Conservation (phyloP, 257 asterid species). For the Solanum chaucha region DNA sequence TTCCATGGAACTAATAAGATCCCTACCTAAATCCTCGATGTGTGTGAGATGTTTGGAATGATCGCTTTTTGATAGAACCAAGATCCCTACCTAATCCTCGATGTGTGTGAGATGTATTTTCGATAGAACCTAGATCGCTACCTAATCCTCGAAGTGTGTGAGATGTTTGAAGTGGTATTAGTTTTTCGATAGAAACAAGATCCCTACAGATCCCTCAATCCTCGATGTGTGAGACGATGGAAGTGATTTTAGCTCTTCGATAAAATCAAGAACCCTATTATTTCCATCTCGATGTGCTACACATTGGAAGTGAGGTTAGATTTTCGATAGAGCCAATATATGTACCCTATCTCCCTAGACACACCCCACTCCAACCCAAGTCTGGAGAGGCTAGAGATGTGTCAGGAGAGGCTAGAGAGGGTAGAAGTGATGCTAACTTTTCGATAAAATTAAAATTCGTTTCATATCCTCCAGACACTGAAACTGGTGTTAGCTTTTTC, state of each 20-base stretch:
- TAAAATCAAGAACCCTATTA: neutral
- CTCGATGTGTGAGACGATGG: too few species aligned
- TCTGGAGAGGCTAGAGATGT: neutral
- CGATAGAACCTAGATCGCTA: neutral
- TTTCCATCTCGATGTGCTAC: neutral
- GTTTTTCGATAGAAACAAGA: neutral
- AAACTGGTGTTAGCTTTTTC: neutral
- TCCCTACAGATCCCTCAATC: neutral
- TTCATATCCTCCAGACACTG: neutral
- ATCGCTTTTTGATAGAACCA: neutral
- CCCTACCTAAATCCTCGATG: neutral
- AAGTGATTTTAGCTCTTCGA: neutral
- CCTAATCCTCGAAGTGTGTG: too few species aligned
- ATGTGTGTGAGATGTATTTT: neutral
- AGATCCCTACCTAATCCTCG: neutral
- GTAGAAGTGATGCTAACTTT: neutral
- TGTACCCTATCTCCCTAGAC: neutral
- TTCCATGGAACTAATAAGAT: too few species aligned
- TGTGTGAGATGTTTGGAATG: neutral
- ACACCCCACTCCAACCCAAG: too few species aligned
- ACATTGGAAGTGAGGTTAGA: neutral
- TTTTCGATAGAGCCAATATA: neutral
- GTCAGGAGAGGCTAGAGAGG: neutral
- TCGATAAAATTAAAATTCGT: neutral
- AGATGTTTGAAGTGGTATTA: neutral